These are phyloP conservation scores for Capsicum baccatum DNA, from an alignment of 257 asterid genomes.

Conservation along the genomic window DNA sequence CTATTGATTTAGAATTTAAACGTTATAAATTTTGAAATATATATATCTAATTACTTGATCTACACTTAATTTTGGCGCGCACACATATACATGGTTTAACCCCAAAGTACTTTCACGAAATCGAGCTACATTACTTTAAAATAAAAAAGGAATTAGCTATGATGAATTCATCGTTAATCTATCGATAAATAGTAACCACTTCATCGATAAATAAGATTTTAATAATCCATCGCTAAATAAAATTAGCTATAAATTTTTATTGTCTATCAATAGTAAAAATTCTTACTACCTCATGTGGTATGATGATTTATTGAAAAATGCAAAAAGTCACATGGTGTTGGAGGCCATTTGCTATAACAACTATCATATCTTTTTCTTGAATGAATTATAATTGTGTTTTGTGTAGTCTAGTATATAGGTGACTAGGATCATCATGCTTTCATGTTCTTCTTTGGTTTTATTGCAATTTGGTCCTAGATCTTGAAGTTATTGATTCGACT, in stretches of 20 bases:
- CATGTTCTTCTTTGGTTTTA: constrained; percentile 43
- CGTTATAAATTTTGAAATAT: background rate
- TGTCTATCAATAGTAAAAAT: too few species aligned
- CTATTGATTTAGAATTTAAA: background rate
- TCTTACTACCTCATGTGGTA: background rate
- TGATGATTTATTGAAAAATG: constrained; percentile 21
- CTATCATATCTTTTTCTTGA: constrained; percentile 44
- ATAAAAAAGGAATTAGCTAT: background rate
- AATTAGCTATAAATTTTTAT: background rate
- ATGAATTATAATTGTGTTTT: constrained; percentile 46
- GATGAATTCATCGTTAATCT: background rate
- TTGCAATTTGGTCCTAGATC: too few species aligned
- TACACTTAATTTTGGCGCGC: background rate
- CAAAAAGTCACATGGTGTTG: constrained; percentile 63
- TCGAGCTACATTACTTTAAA: background rate
- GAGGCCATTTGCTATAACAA: constrained; percentile 45
- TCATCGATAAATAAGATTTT: background rate
- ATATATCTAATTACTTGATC: background rate
- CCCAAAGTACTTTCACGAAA: background rate
- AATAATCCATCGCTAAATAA: background rate
- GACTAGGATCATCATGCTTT: constrained; percentile 44
- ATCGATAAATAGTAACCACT: background rate
- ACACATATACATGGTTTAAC: background rate
- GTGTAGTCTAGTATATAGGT: constrained; percentile 44
- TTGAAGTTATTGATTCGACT: too few species aligned